Evolutionary conservation across 306 rosid species (phyloP).

Genomic region (Lathyrus oleraceus): DNA sequence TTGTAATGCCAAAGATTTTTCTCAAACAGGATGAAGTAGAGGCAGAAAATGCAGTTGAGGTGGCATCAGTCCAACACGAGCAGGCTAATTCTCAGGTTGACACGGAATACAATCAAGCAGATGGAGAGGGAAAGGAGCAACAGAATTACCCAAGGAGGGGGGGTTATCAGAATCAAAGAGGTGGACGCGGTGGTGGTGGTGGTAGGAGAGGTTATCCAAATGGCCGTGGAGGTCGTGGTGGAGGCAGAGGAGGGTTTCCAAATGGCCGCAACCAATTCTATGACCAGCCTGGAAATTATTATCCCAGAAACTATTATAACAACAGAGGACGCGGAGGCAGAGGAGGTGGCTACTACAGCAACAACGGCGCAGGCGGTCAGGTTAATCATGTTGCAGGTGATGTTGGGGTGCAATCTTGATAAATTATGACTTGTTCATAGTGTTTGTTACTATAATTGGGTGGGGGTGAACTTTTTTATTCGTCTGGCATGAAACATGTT

Average conservation of each 20-base stretch:
- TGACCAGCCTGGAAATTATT: slow-evolving; percentile 83
- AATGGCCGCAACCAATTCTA: slow-evolving; percentile 76
- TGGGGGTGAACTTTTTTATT: slow-evolving; percentile 49
- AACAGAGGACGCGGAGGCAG: slow-evolving; percentile 78
- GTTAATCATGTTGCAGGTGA: slow-evolving; percentile 56
- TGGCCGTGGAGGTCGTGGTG: slow-evolving; percentile 82
- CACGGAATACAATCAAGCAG: slow-evolving; percentile 52
- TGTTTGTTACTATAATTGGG: slow-evolving; percentile 37
- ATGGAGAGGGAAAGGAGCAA: slow-evolving; percentile 69
- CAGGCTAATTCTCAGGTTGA: slow-evolving; percentile 51
- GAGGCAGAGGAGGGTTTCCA: slow-evolving; percentile 64
- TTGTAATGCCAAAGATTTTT: slow-evolving; percentile 11
- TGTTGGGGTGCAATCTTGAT: slow-evolving; percentile 71
- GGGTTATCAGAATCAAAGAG: slow-evolving; percentile 75
- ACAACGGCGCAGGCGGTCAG: slow-evolving; percentile 53
- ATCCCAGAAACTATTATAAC: slow-evolving; percentile 67
- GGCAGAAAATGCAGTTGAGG: slow-evolving; percentile 49
- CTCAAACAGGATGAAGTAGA: slow-evolving; percentile 66
- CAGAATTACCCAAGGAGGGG: slow-evolving; percentile 61
- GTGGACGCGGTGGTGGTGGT: slow-evolving; percentile 82
- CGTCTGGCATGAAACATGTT: slow-evolving; percentile 46
- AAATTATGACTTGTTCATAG: slow-evolving; percentile 43
- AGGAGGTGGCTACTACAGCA: slow-evolving; percentile 63
- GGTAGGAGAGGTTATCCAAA: slow-evolving; percentile 79
- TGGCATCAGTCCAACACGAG: slow-evolving; percentile 53